A percentile compares a stretch with the other conserved stretches of the same genome.
Evolutionary conservation across 805 yeast genomes (phyloP).

Genomic region (Yamadazyma phyllophila): DNA sequence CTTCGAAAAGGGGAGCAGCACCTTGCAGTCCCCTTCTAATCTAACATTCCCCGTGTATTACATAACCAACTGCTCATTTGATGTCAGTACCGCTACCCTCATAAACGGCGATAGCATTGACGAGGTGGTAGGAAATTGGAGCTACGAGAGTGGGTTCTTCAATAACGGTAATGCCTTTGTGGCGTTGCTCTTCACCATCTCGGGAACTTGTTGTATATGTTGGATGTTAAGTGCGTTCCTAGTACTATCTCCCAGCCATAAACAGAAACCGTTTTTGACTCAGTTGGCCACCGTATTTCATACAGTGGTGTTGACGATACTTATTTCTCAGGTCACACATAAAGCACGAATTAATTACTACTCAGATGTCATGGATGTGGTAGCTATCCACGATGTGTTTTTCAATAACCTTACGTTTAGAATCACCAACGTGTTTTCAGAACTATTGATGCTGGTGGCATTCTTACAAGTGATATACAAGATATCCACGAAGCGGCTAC

Average conservation of each 20-base stretch:
- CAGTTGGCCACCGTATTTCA: constrained; percentile 56
- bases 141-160: neutral
- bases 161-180: constrained; percentile 42
- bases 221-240: constrained; percentile 71
- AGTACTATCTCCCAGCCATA: constrained; percentile 46
- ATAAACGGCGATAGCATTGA: neutral
- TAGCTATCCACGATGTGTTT: constrained; percentile 36
- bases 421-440: constrained; percentile 40
- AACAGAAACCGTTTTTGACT: constrained; percentile 57
- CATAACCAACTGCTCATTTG: constrained; percentile 45
- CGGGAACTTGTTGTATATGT: constrained; percentile 56
- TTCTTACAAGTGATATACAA: constrained; percentile 52
- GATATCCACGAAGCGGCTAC: constrained; percentile 6
- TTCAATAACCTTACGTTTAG: constrained; percentile 36
- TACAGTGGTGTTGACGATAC: constrained; percentile 53
- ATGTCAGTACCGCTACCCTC: neutral
- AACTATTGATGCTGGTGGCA: constrained; percentile 48
- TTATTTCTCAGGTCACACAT: constrained; percentile 45
- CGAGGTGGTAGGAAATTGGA: constrained; percentile 13
- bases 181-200: constrained; percentile 49
- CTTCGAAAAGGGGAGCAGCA: neutral
- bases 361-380: constrained; percentile 52
- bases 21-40: neutral
- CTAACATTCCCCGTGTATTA: constrained; percentile 39
- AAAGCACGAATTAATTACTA: constrained; percentile 51